A percentile compares a stretch with the other conserved stretches of the same genome.
Conservation (phyloP, 148 eudicot species). For the Heliamphora exappendiculata region DNA sequence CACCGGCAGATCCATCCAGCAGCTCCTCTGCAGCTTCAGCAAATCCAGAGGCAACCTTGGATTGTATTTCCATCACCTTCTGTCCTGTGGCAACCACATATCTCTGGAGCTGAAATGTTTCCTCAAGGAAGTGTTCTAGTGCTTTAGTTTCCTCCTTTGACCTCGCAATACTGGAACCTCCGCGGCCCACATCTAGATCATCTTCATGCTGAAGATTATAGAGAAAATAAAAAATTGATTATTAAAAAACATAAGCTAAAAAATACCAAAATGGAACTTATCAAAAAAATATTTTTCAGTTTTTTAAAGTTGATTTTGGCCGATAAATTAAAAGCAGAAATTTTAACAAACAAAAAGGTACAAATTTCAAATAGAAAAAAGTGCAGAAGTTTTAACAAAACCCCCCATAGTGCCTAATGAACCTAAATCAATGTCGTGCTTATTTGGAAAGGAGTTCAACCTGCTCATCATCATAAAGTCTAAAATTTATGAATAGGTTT, state of each 20-base stretch:
- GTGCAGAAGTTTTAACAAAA: neutral
- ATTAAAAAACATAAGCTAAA: neutral
- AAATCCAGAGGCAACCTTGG: slow-evolving; percentile 61
- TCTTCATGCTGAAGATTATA: slow-evolving; percentile 49
- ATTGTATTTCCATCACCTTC: slow-evolving; percentile 67
- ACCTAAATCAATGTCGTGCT: neutral
- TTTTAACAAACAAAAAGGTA: too few species aligned
- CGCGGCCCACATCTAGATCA: slow-evolving; percentile 26
- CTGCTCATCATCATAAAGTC: neutral
- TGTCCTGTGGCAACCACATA: slow-evolving; percentile 91
- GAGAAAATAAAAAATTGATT: neutral
- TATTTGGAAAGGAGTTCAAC: neutral
- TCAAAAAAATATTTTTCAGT: neutral
- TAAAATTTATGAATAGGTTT: too few species aligned
- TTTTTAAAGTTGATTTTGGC: too few species aligned
- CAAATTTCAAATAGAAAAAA: too few species aligned
- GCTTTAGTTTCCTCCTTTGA: slow-evolving; percentile 57
- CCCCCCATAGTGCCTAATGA: neutral
- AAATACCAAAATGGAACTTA: neutral
- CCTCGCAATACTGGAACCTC: slow-evolving; percentile 28
- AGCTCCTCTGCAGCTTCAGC: slow-evolving; percentile 29
- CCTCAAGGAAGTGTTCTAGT: slow-evolving; percentile 72
- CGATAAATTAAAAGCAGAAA: too few species aligned
- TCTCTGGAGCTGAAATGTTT: slow-evolving; percentile 86
- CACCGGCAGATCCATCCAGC: slow-evolving; percentile 34